Evolutionary conservation across 495 filamentous ascomycete genomes (phyloP).

Genomic region (Cercophora newfieldiana): DNA sequence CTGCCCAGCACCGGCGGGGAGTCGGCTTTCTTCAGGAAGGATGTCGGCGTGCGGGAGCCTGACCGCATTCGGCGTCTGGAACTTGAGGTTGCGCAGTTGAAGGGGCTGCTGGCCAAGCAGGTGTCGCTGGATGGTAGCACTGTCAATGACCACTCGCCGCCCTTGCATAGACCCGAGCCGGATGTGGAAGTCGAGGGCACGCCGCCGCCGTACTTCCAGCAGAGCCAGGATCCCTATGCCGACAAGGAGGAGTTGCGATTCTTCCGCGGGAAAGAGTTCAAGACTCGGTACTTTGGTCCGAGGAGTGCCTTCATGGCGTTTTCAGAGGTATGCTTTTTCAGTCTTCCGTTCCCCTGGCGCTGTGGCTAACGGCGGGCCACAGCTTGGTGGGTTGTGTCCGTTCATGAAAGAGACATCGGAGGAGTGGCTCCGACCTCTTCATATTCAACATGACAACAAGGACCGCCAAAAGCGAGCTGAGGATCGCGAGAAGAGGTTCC

Average conservation of each 20-base stretch:
- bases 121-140: constrained; percentile 36
- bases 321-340: constrained; percentile 28
- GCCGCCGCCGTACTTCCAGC: constrained; percentile 28
- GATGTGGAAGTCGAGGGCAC: constrained; percentile 12
- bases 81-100: constrained; percentile 51
- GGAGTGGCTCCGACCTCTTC: constrained; percentile 44
- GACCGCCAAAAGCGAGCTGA: constrained; percentile 34
- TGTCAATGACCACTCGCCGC: constrained; percentile 34
- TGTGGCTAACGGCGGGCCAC: not conserved
- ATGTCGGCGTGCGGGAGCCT: constrained; percentile 36
- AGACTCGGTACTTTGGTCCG: constrained; percentile 51
- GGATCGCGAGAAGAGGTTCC: constrained; percentile 38
- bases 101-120: constrained; percentile 41
- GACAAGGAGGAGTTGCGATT: constrained; percentile 41
- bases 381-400: constrained; percentile 48
- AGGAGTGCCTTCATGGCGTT: constrained; percentile 49
- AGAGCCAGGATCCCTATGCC: constrained; percentile 23
- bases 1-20: constrained; percentile 29
- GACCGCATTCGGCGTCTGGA: constrained; percentile 52
- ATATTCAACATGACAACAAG: constrained; percentile 35
- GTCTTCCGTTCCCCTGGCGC: not conserved
- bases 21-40: constrained; percentile 24
- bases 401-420: constrained; percentile 48
- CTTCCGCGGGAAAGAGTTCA: constrained; percentile 44
- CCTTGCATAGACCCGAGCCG: constrained; percentile 17